Conservation (phyloP, 1,284 basidiomycete genomes). For the Sanghuangporus weigelae region DNA sequence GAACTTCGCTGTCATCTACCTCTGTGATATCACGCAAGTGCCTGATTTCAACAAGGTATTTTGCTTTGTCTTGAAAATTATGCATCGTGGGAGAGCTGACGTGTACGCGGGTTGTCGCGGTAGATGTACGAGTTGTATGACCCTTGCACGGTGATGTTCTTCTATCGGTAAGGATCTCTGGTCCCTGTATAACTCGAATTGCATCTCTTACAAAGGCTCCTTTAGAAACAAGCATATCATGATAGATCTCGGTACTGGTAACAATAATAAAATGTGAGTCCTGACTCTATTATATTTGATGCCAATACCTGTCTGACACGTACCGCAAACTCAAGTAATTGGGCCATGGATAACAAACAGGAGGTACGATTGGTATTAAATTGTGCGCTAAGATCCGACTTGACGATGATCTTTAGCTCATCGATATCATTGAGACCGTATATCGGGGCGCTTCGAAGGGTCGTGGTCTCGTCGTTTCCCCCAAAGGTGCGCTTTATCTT, state of each 20-base stretch:
- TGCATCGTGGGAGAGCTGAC: neutral
- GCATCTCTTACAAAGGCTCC: constrained; percentile 9
- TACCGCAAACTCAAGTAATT: constrained; percentile 58
- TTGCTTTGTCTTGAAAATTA: neutral
- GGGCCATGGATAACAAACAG: constrained; percentile 97
- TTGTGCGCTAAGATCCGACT: neutral
- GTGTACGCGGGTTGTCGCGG: neutral
- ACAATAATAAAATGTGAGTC: constrained; percentile 98
- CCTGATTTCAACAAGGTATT: constrained; percentile 97
- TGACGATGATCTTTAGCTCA: constrained; percentile 51
- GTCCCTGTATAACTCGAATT: neutral
- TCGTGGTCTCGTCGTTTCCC: constrained; percentile 95
- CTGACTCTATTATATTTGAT: neutral
- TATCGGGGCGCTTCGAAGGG: constrained; percentile 98
- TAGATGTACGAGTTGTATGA: constrained; percentile 96
- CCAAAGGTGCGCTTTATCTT: constrained; percentile 64
- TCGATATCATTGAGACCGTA: constrained; percentile 98
- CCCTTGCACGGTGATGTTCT: constrained; percentile 96
- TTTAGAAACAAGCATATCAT: constrained; percentile 97
- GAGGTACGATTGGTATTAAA: constrained; percentile 50
- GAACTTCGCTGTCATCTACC: constrained; percentile 97
- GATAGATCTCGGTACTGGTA: constrained; percentile 99
- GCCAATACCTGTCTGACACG: constrained; percentile 8
- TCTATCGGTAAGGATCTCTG: constrained; percentile 69
- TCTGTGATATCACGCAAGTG: constrained; percentile 94